phyloP scores from a whole-genome alignment of 1,139 yeast species.

The Lodderomyces beijingensis region DNA sequence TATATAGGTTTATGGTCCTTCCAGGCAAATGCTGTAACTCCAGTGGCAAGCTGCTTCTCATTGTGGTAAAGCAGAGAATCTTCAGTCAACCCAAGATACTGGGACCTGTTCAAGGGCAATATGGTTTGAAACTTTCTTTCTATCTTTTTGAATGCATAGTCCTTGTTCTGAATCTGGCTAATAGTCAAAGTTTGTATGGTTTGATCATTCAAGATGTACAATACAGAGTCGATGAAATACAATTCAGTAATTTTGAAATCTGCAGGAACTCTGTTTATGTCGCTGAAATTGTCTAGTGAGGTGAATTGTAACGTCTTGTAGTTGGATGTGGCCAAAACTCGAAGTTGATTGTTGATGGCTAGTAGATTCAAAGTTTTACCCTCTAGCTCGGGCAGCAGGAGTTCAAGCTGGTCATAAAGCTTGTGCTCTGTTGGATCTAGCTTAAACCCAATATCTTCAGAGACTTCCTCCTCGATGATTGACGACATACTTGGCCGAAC shows the following conservation, averaged over 20 bases:
- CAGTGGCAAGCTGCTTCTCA: conserved; percentile 6
- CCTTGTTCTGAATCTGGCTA: conserved; percentile 7
- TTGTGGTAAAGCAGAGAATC: conserved; percentile 8
- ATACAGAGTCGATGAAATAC: conserved; percentile 21
- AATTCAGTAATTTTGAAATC: conserved; percentile 20
- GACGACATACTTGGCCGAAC: background rate
- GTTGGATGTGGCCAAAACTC: conserved; percentile 32
- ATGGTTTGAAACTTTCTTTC: conserved; percentile 5
- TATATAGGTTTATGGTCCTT: conserved; percentile 11
- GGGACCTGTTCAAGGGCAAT: conserved; percentile 6
- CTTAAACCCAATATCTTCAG: conserved; percentile 41
- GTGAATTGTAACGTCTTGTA: conserved; percentile 15
- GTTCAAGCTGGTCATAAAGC: conserved; percentile 24
- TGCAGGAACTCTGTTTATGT: conserved; percentile 8
- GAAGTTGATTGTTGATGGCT: conserved; percentile 23
- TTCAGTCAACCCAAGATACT: too few species aligned
- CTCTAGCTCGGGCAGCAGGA: conserved; percentile 11
- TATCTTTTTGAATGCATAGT: conserved; percentile 5
- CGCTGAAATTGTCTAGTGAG: conserved; percentile 7
- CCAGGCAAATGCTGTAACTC: conserved; percentile 15
- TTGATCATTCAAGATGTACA: conserved; percentile 19
- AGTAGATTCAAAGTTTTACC: conserved; percentile 23
- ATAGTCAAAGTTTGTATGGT: conserved; percentile 7
- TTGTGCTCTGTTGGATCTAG: conserved; percentile 20
- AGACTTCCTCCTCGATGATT: conserved; percentile 21